Conservation (phyloP, 164 flowering plant species). For the Vitis rupestris region DNA sequence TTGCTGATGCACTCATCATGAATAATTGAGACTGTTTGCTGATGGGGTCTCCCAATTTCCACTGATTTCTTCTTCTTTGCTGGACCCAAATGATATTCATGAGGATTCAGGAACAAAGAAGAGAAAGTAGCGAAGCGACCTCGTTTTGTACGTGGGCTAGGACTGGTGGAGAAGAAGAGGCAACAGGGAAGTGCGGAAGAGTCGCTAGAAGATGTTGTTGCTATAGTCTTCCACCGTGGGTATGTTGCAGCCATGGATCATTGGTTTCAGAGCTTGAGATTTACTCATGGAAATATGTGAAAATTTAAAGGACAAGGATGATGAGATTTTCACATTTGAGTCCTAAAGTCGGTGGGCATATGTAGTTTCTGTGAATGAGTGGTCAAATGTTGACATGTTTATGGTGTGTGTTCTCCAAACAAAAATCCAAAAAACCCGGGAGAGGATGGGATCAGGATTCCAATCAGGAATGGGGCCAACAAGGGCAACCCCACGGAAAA, state of each 20-base stretch:
- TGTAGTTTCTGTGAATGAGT: too few relatives aligned
- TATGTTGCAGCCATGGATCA: constrained; percentile 15
- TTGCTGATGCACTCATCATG: not conserved
- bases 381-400: too few relatives aligned
- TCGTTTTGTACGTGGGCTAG: not conserved
- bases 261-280: not conserved
- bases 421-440: too few relatives aligned
- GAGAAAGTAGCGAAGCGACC: not conserved
- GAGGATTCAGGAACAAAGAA: not conserved
- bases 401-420: too few relatives aligned
- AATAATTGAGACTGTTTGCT: not conserved
- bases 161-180: constrained; percentile 1
- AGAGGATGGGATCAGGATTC: too few relatives aligned
- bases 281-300: not conserved
- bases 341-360: too few relatives aligned
- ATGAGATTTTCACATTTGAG: too few relatives aligned
- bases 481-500: too few relatives aligned
- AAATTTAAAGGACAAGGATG: not conserved
- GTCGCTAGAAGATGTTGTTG: not conserved
- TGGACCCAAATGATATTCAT: not conserved
- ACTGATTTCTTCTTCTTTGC: not conserved
- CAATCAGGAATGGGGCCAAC: too few relatives aligned
- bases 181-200: not conserved
- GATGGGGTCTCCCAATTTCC: not conserved
- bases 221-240: constrained; percentile 4